phyloP scores from a whole-genome alignment of 2,329 filamentous ascomycete species.

The Aureobasidium sp. region DNA sequence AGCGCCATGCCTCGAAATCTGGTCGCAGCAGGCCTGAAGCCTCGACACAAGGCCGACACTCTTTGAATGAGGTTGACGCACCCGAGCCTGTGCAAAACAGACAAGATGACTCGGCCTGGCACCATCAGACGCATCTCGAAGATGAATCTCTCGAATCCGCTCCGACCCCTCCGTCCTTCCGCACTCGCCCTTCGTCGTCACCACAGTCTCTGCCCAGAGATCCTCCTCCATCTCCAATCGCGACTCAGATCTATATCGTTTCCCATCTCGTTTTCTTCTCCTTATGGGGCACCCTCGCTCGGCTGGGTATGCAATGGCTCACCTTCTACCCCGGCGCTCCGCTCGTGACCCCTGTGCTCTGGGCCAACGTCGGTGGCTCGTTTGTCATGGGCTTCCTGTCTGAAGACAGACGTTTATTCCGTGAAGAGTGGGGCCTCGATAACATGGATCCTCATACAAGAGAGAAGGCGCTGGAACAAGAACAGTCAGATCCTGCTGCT shows the following conservation, averaged over 20 bases:
- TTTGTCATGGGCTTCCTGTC: conserved; percentile 77
- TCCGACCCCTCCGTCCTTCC: conserved; percentile 26
- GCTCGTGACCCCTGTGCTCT: conserved; percentile 65
- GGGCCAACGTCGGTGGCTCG: conserved; percentile 81
- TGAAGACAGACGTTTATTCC: conserved; percentile 72
- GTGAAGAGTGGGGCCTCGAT: conserved; percentile 53
- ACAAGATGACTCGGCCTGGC: not conserved
- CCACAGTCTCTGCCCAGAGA: not conserved
- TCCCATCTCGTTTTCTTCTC: conserved; percentile 83
- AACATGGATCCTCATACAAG: not conserved
- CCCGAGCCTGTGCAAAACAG: conserved; percentile 17
- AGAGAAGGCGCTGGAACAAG: conserved; percentile 31
- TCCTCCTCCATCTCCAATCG: conserved; percentile 15
- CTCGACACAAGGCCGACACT: not conserved
- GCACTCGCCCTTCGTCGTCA: conserved; percentile 15
- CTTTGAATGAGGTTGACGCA: conserved; percentile 17
- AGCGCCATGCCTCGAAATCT: not conserved
- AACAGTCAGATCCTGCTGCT: conserved; percentile 31
- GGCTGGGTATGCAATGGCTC: conserved; percentile 71
- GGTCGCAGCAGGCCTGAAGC: not conserved
- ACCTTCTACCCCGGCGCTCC: conserved; percentile 74
- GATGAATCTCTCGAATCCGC: conserved; percentile 41
- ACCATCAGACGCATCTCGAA: conserved; percentile 13
- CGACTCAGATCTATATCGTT: conserved; percentile 52
- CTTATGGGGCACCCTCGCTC: conserved; percentile 73